These are phyloP conservation scores for Ensete ventricosum DNA, from an alignment of 176 grass and related monocot species.

Conservation along the genomic window DNA sequence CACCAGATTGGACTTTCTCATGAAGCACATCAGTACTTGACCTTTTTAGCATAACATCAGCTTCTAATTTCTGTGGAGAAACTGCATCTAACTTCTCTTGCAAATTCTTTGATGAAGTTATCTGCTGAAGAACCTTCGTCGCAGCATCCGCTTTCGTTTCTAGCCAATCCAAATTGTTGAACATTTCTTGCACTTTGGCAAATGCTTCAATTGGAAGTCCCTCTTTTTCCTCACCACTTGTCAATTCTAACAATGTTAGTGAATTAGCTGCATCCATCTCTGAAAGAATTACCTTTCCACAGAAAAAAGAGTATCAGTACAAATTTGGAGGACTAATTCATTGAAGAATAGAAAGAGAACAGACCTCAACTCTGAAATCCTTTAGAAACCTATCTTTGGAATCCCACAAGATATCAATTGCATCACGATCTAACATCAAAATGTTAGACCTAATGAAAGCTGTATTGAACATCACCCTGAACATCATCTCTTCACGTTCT, in stretches of 20 bases:
- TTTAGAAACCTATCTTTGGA: constrained; percentile 86
- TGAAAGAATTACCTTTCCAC: constrained; percentile 64
- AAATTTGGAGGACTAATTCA: constrained; percentile 18
- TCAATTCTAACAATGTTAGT: constrained; percentile 38
- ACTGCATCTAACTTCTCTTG: constrained; percentile 37
- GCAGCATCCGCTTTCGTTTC: constrained; percentile 57
- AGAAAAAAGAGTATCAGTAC: constrained; percentile 15
- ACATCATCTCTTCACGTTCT: constrained; percentile 90
- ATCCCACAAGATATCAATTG: constrained; percentile 89
- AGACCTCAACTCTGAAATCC: constrained; percentile 85
- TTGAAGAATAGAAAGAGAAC: constrained; percentile 11
- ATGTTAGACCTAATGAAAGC: constrained; percentile 96
- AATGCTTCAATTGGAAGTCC: constrained; percentile 90
- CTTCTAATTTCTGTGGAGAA: constrained; percentile 38
- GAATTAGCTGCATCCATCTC: constrained; percentile 77
- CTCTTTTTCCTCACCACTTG: constrained; percentile 61
- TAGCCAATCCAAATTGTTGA: constrained; percentile 88
- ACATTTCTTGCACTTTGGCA: constrained; percentile 91
- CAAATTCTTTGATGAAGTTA: constrained; percentile 51
- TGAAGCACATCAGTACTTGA: constrained; percentile 11
- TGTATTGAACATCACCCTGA: constrained; percentile 97
- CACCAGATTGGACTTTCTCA: constrained; percentile 22
- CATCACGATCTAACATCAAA: constrained; percentile 91
- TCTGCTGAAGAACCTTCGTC: constrained; percentile 52
- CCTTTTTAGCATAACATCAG: constrained; percentile 18